Evolutionary conservation across 202 grass and related monocot species (phyloP).

Genomic region (Bolboschoenoplectus hybrid): DNA sequence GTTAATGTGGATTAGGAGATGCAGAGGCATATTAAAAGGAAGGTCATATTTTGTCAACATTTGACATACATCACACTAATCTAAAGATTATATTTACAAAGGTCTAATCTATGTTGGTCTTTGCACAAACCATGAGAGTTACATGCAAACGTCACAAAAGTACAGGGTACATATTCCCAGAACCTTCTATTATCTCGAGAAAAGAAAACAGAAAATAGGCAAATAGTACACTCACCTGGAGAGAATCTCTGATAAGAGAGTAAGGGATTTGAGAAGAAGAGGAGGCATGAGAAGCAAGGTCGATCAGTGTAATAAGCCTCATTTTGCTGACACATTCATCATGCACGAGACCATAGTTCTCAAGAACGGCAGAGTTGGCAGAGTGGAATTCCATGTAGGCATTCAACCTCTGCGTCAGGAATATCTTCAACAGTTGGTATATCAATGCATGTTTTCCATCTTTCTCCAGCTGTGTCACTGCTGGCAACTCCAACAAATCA

Average conservation of each 20-base stretch:
- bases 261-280: constrained; percentile 74
- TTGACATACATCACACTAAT: constrained; percentile 12
- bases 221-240: constrained; percentile 51
- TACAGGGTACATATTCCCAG: neutral
- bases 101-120: neutral
- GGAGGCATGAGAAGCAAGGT: constrained; percentile 60
- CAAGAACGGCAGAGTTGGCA: constrained; percentile 63
- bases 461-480: constrained; percentile 80
- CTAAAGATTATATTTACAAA: neutral
- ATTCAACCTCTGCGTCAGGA: constrained; percentile 76
- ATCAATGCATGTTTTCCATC: constrained; percentile 69
- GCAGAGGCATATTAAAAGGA: neutral
- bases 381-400: constrained; percentile 79
- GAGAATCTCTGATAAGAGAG: constrained; percentile 74
- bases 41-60: neutral
- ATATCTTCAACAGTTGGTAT: constrained; percentile 82
- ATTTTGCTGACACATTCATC: constrained; percentile 90
- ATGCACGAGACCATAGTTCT: constrained; percentile 81
- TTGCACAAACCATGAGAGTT: neutral
- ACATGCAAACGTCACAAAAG: neutral
- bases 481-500: constrained; percentile 82
- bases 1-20: neutral
- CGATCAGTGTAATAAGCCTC: constrained; percentile 80
- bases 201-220: neutral
- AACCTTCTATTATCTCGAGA: neutral